Percentiles rank a stretch among this genome's conserved stretches.
Conservation (phyloP, 257 asterid genomes). For the Solanum rostratum region DNA sequence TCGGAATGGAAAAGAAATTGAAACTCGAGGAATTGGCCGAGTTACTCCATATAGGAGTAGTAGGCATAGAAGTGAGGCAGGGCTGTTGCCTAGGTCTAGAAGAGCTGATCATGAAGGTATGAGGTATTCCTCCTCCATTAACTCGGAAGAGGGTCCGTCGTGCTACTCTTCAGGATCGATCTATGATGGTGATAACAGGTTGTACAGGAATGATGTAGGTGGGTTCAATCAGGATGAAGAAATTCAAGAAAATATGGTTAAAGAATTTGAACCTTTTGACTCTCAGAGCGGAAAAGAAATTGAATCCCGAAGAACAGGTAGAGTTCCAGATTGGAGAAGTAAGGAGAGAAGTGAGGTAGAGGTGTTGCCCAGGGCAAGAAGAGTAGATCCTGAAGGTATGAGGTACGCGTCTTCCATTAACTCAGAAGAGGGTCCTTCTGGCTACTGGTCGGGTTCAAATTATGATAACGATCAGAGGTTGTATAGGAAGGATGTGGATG, state of each 20-base stretch:
- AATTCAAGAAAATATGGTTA: neutral
- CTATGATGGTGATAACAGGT: neutral
- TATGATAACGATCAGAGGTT: conserved; percentile 20
- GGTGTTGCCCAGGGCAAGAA: conserved; percentile 11
- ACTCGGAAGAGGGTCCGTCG: neutral
- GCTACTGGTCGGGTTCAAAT: conserved; percentile 13
- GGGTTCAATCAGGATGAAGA: neutral
- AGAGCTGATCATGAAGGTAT: conserved; percentile 14
- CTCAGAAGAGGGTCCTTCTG: conserved; percentile 26
- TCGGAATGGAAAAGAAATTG: conserved; percentile 8
- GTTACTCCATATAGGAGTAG: conserved; percentile 5
- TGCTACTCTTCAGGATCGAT: neutral
- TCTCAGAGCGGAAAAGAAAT: neutral
- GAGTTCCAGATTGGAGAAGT: conserved; percentile 10
- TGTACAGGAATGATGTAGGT: neutral
- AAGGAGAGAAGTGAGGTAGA: conserved; percentile 15
- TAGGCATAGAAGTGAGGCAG: conserved; percentile 6
- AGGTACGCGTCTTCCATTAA: conserved; percentile 9
- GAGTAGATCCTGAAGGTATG: conserved; percentile 12
- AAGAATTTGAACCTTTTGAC: conserved; percentile 7
- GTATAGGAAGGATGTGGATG: conserved; percentile 17
- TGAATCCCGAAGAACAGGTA: conserved; percentile 8
- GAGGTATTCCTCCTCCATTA: neutral
- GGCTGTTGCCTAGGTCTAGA: conserved; percentile 12
- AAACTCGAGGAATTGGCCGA: conserved; percentile 7